Conservation (phyloP, 2,329 filamentous ascomycete genomes). For the Pseudogymnoascus sp. region DNA sequence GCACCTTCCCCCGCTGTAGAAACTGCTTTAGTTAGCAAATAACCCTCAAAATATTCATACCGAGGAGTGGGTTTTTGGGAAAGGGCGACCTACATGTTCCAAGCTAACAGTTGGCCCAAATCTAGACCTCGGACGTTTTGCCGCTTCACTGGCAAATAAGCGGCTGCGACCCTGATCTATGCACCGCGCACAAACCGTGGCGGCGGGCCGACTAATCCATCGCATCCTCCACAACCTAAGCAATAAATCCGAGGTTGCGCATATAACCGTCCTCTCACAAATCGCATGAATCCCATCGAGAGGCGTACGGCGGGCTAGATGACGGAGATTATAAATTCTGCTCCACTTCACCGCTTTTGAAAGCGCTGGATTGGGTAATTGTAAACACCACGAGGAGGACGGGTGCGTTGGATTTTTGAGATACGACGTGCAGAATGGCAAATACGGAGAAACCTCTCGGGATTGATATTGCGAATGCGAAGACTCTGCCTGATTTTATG, state of each 20-base stretch:
- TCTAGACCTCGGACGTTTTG: conserved; percentile 21
- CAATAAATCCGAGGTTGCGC: background rate
- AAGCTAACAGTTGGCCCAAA: conserved; percentile 43
- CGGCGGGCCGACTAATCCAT: background rate
- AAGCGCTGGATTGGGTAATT: background rate
- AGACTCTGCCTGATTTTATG: conserved; percentile 42
- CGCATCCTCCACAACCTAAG: background rate
- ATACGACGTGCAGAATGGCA: background rate
- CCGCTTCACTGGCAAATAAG: background rate
- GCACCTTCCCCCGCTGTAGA: conserved; percentile 45
- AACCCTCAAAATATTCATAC: background rate
- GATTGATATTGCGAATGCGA: conserved; percentile 43
- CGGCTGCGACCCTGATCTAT: background rate
- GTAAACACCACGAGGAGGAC: background rate
- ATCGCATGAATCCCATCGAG: background rate
- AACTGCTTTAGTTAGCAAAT: conserved; percentile 38
- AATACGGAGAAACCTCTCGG: background rate
- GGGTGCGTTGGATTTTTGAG: background rate
- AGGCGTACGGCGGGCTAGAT: background rate
- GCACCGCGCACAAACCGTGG: background rate
- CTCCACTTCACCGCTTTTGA: background rate
- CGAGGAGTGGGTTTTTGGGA: background rate
- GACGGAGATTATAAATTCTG: background rate
- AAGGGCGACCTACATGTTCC: conserved; percentile 44
- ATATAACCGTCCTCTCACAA: background rate